Conservation (phyloP, 2,329 filamentous ascomycete species). For the Neodidymelliopsis sp. region DNA sequence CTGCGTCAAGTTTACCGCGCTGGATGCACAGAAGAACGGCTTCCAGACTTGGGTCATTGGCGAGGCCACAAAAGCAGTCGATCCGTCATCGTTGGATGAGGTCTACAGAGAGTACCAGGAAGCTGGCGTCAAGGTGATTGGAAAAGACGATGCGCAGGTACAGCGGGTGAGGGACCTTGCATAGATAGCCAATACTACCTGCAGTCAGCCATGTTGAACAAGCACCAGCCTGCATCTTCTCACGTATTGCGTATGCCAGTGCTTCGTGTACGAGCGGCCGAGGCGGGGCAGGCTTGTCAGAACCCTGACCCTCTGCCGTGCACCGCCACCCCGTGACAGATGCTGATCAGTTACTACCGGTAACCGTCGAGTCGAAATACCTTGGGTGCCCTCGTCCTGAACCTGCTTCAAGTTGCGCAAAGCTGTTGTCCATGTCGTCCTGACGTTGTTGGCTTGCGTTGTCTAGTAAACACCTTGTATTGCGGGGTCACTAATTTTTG, state of each 20-base stretch:
- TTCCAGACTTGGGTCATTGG: constrained; percentile 79
- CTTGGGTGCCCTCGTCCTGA: background rate
- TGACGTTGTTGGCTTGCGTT: constrained; percentile 12
- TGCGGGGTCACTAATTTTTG: constrained; percentile 35
- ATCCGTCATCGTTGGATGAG: constrained; percentile 64
- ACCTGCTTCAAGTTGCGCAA: constrained; percentile 4
- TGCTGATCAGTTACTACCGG: constrained; percentile 10
- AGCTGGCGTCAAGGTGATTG: constrained; percentile 70
- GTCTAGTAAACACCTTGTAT: background rate
- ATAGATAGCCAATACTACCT: background rate
- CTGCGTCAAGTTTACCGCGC: constrained; percentile 83
- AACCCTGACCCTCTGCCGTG: constrained; percentile 8
- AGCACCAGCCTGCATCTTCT: constrained; percentile 15
- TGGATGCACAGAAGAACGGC: constrained; percentile 78
- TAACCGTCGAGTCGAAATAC: constrained; percentile 3
- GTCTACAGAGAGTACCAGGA: constrained; percentile 62
- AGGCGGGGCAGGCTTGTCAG: constrained; percentile 7
- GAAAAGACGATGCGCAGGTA: constrained; percentile 64
- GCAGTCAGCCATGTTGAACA: constrained; percentile 4
- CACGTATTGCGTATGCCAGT: constrained; percentile 7
- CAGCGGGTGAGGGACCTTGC: constrained; percentile 52
- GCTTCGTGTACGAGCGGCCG: background rate
- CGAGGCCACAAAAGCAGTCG: constrained; percentile 79
- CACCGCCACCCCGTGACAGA: constrained; percentile 7
- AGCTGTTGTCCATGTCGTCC: background rate